Evolutionary conservation across 306 rosid genomes (phyloP), one percentile per base, ranked within the genome.

Genomic region (Rosa multiflora): DNA sequence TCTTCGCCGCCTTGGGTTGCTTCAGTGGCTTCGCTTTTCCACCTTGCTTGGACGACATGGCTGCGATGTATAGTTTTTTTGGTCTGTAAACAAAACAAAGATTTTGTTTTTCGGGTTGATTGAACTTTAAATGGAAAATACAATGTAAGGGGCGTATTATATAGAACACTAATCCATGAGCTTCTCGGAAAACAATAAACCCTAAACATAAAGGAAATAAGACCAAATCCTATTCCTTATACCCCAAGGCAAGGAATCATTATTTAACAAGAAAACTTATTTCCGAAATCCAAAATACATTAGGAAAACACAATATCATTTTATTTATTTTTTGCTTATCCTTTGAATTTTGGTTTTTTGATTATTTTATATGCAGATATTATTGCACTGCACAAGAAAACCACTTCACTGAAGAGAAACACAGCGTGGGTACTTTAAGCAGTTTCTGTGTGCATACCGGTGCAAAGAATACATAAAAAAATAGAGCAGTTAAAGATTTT

Each of bases 11-110:
- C 92, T 94, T 92, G 73, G 98, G 97, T 64, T 89, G 90, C 94
- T 94, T 94, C 92, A 94, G 75, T 81, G 98, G 97, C 92, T 94
- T 94, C 5, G 98, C 98, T 74, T 94, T 94, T 83, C 98, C 98
- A 70, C 97, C 98, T 90, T 90, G 96, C 83, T 91, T 91, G 88
- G 93, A 75, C 80, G 98, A 94, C 98, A 94, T 94, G 89, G 84
- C 82, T 84, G 88, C 8, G 74, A 78, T 75, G 76, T n/a, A 72
- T 74, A 82, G 81, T 23, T 79, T 82, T 61, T 20, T 56, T 2
- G 1, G 32, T 56, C 63, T 5, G 26, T 6, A 18, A n/a, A 56
- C 26, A n/a, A n/a, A 52, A 53, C 9, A 15, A 32, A 32, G 37
- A 32, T 32, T 20, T 20, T 53, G 10, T 20, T 18, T 18, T 20